Percentiles rank a stretch among this genome's conserved stretches.
Evolutionary conservation across 1,139 yeast species (phyloP).

Genomic region (Kurtzmaniella natalensis): DNA sequence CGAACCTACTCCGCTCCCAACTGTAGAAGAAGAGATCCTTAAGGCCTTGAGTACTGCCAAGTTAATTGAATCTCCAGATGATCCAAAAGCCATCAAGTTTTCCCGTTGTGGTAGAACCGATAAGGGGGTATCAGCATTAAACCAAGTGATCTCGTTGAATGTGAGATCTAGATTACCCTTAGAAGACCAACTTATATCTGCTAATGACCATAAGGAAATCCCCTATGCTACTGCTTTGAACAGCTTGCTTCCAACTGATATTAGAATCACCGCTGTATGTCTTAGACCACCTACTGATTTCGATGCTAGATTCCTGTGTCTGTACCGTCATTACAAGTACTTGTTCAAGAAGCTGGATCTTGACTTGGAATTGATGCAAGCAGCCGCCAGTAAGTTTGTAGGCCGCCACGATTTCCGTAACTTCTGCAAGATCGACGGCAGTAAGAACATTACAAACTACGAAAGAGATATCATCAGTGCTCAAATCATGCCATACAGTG

Average conservation of each 20-base stretch:
- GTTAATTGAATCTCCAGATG: constrained; percentile 51
- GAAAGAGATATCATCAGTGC: constrained; percentile 54
- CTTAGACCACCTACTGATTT: constrained; percentile 77
- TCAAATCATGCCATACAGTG: constrained; percentile 38
- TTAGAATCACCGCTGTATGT: constrained; percentile 76
- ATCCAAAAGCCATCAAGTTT: constrained; percentile 62
- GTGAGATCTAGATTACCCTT: constrained; percentile 64
- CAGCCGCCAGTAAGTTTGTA: constrained; percentile 60
- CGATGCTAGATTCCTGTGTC: constrained; percentile 91
- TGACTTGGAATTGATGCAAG: constrained; percentile 61
- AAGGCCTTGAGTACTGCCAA: constrained; percentile 67
- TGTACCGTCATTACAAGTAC: constrained; percentile 79
- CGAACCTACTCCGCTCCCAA: constrained; percentile 73
- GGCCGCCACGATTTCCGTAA: constrained; percentile 92
- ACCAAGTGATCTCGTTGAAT: constrained; percentile 80
- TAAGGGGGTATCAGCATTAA: constrained; percentile 94
- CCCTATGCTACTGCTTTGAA: constrained; percentile 76
- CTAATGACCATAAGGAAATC: constrained; percentile 61
- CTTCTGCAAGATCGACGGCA: constrained; percentile 90
- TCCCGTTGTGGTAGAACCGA: constrained; percentile 97
- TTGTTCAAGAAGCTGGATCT: constrained; percentile 55
- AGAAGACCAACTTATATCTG: constrained; percentile 54
- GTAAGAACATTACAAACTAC: constrained; percentile 83
- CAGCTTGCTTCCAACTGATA: constrained; percentile 73
- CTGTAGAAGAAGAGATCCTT: constrained; percentile 77